Evolutionary conservation across 2,329 filamentous ascomycete species (phyloP).

Genomic region (Fusarium burgessii): DNA sequence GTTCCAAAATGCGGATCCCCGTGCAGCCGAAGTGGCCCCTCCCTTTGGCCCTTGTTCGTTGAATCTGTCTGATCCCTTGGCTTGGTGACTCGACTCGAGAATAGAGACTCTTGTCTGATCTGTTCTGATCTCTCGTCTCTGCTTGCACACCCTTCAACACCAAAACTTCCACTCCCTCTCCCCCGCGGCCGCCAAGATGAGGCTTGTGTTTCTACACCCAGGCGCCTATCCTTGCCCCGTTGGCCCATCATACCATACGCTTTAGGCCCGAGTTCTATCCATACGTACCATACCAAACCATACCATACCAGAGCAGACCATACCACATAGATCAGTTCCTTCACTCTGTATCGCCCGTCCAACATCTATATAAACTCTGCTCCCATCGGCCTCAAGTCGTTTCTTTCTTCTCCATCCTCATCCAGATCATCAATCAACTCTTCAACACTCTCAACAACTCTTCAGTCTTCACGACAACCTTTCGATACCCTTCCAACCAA

Average conservation of each 20-base stretch:
- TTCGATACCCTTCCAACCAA: conserved; percentile 37
- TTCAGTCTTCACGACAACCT: conserved; percentile 40
- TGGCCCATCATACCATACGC: conserved; percentile 47
- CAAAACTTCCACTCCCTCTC: conserved; percentile 37
- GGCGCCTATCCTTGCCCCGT: conserved; percentile 41
- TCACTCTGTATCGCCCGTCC: conserved; percentile 34
- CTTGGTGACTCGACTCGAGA: conserved; percentile 2
- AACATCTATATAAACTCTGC: conserved; percentile 48
- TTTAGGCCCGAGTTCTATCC: conserved; percentile 41
- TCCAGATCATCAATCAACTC: conserved; percentile 45
- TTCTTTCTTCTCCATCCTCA: conserved; percentile 46
- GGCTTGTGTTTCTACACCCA: conserved; percentile 39
- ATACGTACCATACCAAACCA: conserved; percentile 26
- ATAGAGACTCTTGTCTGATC: conserved; percentile 29
- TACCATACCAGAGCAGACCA: conserved; percentile 2
- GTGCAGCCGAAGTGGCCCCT: conserved; percentile 46
- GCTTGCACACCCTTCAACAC: conserved; percentile 28
- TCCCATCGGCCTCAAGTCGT: conserved; percentile 37
- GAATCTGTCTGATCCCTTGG: conserved; percentile 13
- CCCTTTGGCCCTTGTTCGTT: conserved; percentile 25
- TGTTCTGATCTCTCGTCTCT: conserved; percentile 28
- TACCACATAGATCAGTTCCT: conserved; percentile 30
- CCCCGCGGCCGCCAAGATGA: conserved; percentile 45
- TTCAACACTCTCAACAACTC: conserved; percentile 36
- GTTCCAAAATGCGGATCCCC: conserved; percentile 44